Conservation (phyloP, 2,329 filamentous ascomycete genomes). For the Fusarium concolor region DNA sequence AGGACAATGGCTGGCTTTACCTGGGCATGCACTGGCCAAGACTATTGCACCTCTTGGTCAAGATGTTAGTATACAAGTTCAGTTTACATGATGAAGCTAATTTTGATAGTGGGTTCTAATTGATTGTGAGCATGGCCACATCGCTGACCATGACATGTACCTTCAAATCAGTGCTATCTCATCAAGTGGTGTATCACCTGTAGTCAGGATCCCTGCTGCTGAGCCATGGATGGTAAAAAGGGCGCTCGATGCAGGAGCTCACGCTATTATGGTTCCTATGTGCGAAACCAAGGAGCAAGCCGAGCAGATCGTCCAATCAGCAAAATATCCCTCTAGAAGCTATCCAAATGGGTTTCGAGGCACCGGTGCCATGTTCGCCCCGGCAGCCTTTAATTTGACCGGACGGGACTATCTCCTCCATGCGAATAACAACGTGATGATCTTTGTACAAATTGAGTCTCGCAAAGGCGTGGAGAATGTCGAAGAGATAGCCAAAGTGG, state of each 20-base stretch:
- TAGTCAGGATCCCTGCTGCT: neutral
- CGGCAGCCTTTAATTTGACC: neutral
- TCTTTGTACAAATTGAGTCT: neutral
- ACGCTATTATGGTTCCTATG: constrained; percentile 23
- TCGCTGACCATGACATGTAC: neutral
- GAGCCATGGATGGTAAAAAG: neutral
- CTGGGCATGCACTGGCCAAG: neutral
- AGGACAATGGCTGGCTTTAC: constrained; percentile 4
- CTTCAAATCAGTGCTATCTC: neutral
- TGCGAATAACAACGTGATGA: neutral
- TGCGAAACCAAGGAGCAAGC: constrained; percentile 4
- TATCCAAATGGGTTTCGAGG: neutral
- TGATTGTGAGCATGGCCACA: neutral
- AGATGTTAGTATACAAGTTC: constrained; percentile 42
- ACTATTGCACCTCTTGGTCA: neutral
- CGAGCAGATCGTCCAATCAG: neutral
- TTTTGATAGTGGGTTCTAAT: no score
- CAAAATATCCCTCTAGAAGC: neutral
- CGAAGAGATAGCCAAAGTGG: neutral
- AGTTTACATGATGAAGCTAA: no score
- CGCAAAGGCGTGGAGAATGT: neutral
- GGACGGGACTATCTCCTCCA: neutral
- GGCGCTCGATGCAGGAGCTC: neutral
- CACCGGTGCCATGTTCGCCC: constrained; percentile 5
- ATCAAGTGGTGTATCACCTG: neutral